Base-by-base conservation (phyloP, 2,329 filamentous ascomycete genomes). In the Fusarium clavum region DNA sequence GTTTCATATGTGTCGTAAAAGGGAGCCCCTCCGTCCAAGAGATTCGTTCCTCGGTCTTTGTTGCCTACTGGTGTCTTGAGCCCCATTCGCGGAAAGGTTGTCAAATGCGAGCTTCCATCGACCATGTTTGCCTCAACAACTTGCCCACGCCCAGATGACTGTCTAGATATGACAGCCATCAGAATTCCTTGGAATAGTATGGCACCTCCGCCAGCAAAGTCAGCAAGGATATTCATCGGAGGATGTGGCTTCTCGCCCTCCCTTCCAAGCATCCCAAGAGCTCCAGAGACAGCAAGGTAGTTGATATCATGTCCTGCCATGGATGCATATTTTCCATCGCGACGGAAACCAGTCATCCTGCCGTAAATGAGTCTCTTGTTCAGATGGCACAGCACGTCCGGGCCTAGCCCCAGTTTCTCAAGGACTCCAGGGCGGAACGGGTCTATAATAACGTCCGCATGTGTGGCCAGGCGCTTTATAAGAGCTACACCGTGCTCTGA, bases 261-360 rank as follows among this genome's bases (percentile, higher is more conserved):
- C 1, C 92, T 84, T 1, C 95, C 95, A 5, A 98, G 87, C 80
- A 97, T 84, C 1, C 87, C 86, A 29, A 98, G 81, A 2, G 92
- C 91, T 1, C 95, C 95, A 0, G 91, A 92, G 0, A 97, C 93
- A 51, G 94, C 93, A 44, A 98, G 91, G 80, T 98, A 98, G 78
- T 98, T 98, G 79, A 98, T 97, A 78, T 98, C 94, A 78, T 98
- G 94, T 46, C 94, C 94, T 0, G 94, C 94, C 94, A 97, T 98
- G 75, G 87, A 82, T 49, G 87, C 88, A 81, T 97, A 98, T 74
- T 89, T 91, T 1, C 94, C 95, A 80, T 97, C 93, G 41, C 94
- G 86, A 14, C 95, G 86, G 80, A 98, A 98, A 0, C 95, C 95
- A 4, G 94, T 96, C 87, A 98, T 91, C 43, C 95, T 90, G 10